A percentile compares a stretch with the other conserved stretches of the same genome.
Evolutionary conservation across 768 basidiomycete genomes (phyloP).

Genomic region (Pholiota conissans): DNA sequence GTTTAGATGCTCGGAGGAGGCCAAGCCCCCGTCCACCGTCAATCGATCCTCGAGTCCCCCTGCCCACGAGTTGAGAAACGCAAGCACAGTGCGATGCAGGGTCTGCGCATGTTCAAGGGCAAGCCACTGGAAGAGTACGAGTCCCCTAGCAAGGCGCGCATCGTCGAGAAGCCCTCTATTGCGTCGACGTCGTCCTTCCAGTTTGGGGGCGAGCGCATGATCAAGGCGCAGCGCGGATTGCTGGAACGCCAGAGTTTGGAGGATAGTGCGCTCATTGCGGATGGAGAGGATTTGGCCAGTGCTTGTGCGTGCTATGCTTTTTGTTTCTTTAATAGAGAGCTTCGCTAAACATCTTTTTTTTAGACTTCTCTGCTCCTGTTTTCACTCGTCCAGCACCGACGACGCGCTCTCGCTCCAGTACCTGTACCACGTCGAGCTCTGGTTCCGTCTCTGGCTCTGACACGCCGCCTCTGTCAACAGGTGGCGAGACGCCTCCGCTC

Average conservation of each 20-base stretch:
- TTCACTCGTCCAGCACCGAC: constrained; percentile 60
- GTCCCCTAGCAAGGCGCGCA: constrained; percentile 46
- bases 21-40: constrained; percentile 54
- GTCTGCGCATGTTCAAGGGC: constrained; percentile 25
- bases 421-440: constrained; percentile 63
- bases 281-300: constrained; percentile 59
- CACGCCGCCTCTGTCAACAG: constrained; percentile 4
- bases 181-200: constrained; percentile 61
- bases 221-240: constrained; percentile 59
- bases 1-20: constrained; percentile 78
- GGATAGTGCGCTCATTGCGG: constrained; percentile 60
- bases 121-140: constrained; percentile 28
- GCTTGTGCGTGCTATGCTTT: constrained; percentile 44
- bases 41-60: constrained; percentile 72
- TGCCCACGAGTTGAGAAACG: constrained; percentile 66
- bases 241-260: constrained; percentile 69
- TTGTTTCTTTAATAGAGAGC: constrained; percentile 12
- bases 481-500: constrained; percentile 66
- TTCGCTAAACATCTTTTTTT: not conserved
- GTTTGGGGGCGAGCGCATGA: constrained; percentile 71
- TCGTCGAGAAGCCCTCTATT: constrained; percentile 66
- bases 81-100: constrained; percentile 47
- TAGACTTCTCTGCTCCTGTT: constrained; percentile 47
- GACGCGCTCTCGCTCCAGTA: constrained; percentile 63
- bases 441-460: constrained; percentile 40